A percentile compares a stretch with the other conserved stretches of the same genome.
These are phyloP conservation scores for Penicillium parvum DNA, from an alignment of 495 filamentous ascomycete genomes.

Conservation along the genomic window DNA sequence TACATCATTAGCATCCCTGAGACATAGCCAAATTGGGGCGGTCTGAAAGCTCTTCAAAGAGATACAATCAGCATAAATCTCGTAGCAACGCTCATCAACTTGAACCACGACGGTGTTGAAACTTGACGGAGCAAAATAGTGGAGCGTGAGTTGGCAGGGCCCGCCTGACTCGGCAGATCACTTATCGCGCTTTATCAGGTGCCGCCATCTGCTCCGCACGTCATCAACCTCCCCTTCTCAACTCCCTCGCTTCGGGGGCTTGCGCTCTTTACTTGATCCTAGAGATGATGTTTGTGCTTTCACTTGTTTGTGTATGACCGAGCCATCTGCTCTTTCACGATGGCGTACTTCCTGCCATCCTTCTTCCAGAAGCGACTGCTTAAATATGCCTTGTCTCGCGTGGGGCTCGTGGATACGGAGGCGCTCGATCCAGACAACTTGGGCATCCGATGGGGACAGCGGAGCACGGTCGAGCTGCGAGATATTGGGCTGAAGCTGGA, in stretches of 20 bases:
- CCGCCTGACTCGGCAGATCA: constrained; percentile 38
- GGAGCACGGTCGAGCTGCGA: constrained; percentile 71
- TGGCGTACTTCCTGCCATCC: constrained; percentile 63
- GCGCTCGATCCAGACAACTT: constrained; percentile 74
- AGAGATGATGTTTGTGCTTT: constrained; percentile 18
- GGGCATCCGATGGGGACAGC: constrained; percentile 71
- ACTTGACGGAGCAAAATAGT: no score
- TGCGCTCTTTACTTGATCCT: constrained; percentile 7
- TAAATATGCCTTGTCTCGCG: constrained; percentile 70
- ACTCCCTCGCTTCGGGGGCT: constrained; percentile 8
- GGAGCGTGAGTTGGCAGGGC: constrained; percentile 10
- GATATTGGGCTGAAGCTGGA: constrained; percentile 73
- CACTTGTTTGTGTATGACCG: constrained; percentile 30
- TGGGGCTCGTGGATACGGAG: constrained; percentile 78
- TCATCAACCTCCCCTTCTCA: constrained; percentile 18
- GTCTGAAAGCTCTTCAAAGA: no score
- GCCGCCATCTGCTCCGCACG: constrained; percentile 23
- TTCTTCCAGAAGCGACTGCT: constrained; percentile 79
- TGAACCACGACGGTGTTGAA: no score
- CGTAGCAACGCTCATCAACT: no score
- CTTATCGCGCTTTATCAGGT: constrained; percentile 31
- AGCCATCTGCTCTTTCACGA: constrained; percentile 35
- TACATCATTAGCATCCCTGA: not conserved
- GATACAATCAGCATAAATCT: no score
- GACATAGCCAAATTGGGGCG: not conserved